These are phyloP conservation scores for Pholiota adiposa DNA, from an alignment of 1,284 basidiomycete species.

Conservation along the genomic window DNA sequence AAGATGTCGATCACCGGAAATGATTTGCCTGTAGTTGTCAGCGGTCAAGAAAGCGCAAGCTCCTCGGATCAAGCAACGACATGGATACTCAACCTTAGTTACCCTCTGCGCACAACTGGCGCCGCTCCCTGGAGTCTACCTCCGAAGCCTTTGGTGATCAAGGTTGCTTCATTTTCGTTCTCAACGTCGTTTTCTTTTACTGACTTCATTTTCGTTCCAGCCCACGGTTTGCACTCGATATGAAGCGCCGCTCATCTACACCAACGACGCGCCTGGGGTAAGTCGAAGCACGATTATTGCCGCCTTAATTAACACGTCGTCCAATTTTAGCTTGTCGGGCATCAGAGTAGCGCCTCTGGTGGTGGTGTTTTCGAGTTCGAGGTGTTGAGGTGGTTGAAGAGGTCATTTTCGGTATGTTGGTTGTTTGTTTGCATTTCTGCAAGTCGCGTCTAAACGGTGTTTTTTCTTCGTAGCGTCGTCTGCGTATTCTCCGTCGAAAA, in stretches of 20 bases:
- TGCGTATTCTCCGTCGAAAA: neutral
- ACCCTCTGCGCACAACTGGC: constrained; percentile 10
- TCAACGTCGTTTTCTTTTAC: neutral
- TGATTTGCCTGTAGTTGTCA: constrained; percentile 3
- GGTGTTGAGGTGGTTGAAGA: neutral
- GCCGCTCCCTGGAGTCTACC: constrained; percentile 13
- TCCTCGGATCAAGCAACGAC: constrained; percentile 10
- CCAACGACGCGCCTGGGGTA: constrained; percentile 3
- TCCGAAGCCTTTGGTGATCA: constrained; percentile 9
- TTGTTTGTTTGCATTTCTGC: neutral
- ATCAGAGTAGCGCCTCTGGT: neutral
- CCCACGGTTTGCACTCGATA: constrained; percentile 11
- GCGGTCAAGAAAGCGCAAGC: neutral
- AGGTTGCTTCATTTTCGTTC: constrained; percentile 1
- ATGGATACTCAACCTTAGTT: constrained; percentile 12
- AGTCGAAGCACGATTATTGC: neutral
- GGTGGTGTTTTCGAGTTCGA: neutral
- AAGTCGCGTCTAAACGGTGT: neutral
- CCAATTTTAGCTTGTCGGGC: constrained; percentile 4
- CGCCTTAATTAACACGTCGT: neutral
- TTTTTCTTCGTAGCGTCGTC: neutral
- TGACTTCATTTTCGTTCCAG: neutral
- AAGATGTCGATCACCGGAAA: constrained; percentile 9
- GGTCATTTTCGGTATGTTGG: neutral
- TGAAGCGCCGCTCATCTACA: constrained; percentile 1